Evolutionary conservation across 1,139 yeast genomes (phyloP).

Genomic region (Zygoascus sp.): DNA sequence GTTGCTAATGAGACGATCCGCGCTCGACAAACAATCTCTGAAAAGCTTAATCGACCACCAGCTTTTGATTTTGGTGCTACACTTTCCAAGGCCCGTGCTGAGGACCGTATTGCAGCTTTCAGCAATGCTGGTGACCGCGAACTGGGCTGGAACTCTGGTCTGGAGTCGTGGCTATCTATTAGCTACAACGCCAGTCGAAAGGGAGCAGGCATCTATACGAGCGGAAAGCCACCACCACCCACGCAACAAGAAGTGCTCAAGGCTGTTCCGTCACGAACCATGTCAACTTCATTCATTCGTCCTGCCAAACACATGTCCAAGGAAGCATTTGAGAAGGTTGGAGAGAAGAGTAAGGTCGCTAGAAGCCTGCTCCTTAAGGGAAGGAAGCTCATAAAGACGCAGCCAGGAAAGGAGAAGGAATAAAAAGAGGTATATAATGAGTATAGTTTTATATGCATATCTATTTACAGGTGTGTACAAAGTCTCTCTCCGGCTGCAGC

Average conservation of each 20-base stretch:
- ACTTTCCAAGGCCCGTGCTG: constrained; percentile 27
- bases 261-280: constrained; percentile 24
- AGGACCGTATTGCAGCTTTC: constrained; percentile 28
- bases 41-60: constrained; percentile 32
- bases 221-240: constrained; percentile 33
- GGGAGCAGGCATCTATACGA: constrained; percentile 24
- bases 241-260: constrained; percentile 22
- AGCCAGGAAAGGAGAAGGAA: constrained; percentile 9
- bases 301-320: constrained; percentile 26
- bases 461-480: not conserved
- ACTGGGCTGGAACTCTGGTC: constrained; percentile 34
- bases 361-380: constrained; percentile 36
- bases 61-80: constrained; percentile 34
- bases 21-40: constrained; percentile 15
- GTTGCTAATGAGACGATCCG: too few species aligned
- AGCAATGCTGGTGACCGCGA: constrained; percentile 30
- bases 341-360: constrained; percentile 36
- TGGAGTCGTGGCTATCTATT: constrained; percentile 33
- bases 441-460: not conserved
- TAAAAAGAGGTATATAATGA: not conserved
- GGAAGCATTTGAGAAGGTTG: constrained; percentile 32
- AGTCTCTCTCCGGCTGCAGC: not conserved
- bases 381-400: constrained; percentile 25
- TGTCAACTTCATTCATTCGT: constrained; percentile 25
- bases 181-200: constrained; percentile 17